phyloP scores from a whole-genome alignment of 75 land plant species.

The Adiantum capillusveneris region DNA sequence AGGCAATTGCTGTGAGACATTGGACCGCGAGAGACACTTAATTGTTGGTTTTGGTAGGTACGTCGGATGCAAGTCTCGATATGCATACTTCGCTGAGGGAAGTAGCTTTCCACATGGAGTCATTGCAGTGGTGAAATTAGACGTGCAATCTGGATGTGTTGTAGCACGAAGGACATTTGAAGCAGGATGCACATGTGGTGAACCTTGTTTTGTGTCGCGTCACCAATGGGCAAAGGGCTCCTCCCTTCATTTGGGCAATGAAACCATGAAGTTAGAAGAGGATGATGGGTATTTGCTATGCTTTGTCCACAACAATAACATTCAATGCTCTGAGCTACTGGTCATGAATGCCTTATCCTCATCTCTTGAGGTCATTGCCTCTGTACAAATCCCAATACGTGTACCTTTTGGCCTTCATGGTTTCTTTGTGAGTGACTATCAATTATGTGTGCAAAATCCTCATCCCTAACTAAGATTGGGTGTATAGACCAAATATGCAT shows the following conservation, averaged over 20 bases:
- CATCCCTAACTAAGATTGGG: no score
- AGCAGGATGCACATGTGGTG: constrained; percentile 49
- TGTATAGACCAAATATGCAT: no score
- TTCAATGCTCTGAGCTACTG: constrained; percentile 47
- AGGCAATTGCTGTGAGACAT: no score
- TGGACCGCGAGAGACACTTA: no score
- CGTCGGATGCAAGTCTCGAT: no score
- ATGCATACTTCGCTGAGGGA: no score
- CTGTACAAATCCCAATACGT: constrained; percentile 48
- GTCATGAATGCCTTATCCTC: constrained; percentile 83
- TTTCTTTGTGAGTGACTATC: constrained; percentile 41
- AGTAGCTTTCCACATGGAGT: no score
- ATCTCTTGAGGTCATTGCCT: constrained; percentile 50
- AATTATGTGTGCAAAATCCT: constrained; percentile 33
- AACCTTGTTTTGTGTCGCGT: constrained; percentile 62
- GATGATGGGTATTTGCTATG: constrained; percentile 69
- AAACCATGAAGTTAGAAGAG: constrained; percentile 15
- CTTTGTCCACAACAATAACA: constrained; percentile 44
- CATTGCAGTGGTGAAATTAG: no score
- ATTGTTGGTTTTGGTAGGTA: no score
- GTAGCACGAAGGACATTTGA: constrained; percentile 39
- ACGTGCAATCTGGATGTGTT: no score
- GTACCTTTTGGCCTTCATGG: constrained; percentile 90
- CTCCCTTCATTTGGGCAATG: no score
- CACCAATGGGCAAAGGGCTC: no score